phyloP scores from a whole-genome alignment of 192 early-diverging fungal genomes.

The Rhizophagus prolifer region DNA sequence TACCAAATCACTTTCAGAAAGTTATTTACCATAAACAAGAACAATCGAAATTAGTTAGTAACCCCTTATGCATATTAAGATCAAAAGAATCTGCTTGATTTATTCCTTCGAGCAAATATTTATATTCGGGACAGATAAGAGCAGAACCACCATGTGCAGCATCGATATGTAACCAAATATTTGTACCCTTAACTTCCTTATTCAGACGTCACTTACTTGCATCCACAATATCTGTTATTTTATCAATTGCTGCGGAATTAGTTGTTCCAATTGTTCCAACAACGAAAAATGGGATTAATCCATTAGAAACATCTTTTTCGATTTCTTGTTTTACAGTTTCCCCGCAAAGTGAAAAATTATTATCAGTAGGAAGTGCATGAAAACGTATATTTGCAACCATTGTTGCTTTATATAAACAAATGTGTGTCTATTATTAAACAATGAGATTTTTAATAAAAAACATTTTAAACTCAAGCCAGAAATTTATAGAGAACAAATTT shows the following conservation, averaged over 20 bases:
- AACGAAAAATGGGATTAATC: conserved; percentile 64
- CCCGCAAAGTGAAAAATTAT: conserved; percentile 40
- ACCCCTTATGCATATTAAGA: conserved; percentile 67
- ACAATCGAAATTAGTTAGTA: conserved; percentile 66
- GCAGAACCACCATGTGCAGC: conserved; percentile 65
- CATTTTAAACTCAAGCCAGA: not conserved
- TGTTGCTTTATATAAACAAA: conserved; percentile 52
- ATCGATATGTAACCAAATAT: conserved; percentile 65
- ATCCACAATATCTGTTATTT: conserved; percentile 52
- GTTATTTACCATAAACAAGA: conserved; percentile 31
- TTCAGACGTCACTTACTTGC: conserved; percentile 30
- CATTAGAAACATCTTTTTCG: conserved; percentile 46
- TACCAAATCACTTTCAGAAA: not conserved
- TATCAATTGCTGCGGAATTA: conserved; percentile 54
- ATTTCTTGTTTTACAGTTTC: conserved; percentile 46
- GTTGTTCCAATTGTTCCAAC: conserved; percentile 67
- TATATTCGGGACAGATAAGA: conserved; percentile 58
- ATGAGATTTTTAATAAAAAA: not conserved
- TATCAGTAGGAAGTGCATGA: conserved; percentile 42
- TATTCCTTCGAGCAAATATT: conserved; percentile 44
- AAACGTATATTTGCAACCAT: conserved; percentile 47
- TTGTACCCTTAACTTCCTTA: conserved; percentile 29
- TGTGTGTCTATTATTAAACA: conserved; percentile 46
- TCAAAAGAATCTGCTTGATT: conserved; percentile 59
- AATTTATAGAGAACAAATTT: not conserved